Percentiles rank a stretch among this genome's conserved stretches.
Evolutionary conservation across 805 yeast species (phyloP).

Genomic region (Metschnikowia continentalis): DNA sequence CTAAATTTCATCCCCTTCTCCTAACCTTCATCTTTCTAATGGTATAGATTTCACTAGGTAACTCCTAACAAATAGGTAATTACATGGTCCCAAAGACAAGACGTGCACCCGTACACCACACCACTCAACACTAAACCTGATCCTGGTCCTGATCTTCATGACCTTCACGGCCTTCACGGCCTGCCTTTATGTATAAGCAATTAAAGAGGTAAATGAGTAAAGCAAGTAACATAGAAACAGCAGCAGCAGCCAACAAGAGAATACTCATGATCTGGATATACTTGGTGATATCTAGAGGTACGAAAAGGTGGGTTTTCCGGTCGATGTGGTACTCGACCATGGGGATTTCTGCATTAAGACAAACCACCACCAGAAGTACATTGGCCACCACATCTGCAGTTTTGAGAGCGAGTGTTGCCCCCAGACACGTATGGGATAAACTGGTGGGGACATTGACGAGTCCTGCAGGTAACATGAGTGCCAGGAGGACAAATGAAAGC

Average conservation of each 20-base stretch:
- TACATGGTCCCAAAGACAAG: no score
- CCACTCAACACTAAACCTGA: no score
- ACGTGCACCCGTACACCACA: no score
- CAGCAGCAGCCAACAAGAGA: slow-evolving; percentile 9
- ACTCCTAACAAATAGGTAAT: no score
- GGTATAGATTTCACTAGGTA: no score
- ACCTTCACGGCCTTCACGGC: background rate
- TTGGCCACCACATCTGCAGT: slow-evolving; percentile 18
- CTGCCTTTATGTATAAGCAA: background rate
- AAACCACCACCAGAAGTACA: slow-evolving; percentile 16
- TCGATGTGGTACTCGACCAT: slow-evolving; percentile 28
- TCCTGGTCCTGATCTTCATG: no score
- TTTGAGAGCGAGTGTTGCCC: slow-evolving; percentile 20
- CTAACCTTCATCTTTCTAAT: no score
- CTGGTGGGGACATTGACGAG: slow-evolving; percentile 8
- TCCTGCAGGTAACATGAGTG: slow-evolving; percentile 14
- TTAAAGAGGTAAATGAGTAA: slow-evolving; percentile 7
- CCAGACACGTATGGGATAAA: slow-evolving; percentile 13
- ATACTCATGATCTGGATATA: slow-evolving; percentile 24
- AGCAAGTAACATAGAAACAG: slow-evolving; percentile 18
- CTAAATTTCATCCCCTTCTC: no score
- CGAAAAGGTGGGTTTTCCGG: slow-evolving; percentile 8
- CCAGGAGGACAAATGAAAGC: slow-evolving; percentile 11
- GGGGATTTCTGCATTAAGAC: slow-evolving; percentile 16
- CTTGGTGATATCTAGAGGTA: slow-evolving; percentile 25